phyloP scores from a whole-genome alignment of 2,329 filamentous ascomycete species.

The Sphaceloma murrayae region DNA sequence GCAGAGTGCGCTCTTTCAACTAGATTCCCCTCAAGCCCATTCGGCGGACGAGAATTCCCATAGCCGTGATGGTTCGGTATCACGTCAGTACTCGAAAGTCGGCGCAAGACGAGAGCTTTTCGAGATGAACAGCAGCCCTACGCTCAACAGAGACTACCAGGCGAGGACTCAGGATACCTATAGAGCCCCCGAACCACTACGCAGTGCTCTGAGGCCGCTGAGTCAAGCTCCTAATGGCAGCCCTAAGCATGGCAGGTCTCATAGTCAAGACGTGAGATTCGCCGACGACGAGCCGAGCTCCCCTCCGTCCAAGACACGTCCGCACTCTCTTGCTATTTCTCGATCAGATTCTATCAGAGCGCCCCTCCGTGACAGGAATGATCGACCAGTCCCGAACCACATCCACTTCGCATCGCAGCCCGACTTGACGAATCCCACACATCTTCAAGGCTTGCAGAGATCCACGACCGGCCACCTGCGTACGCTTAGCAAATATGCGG shows the following conservation, averaged over 20 bases:
- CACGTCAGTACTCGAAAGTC: constrained; percentile 11
- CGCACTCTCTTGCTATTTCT: constrained; percentile 26
- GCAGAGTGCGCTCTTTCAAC: constrained; percentile 13
- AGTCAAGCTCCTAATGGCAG: constrained; percentile 18
- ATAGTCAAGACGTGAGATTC: constrained; percentile 20
- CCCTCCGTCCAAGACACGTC: constrained; percentile 23
- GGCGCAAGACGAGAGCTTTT: constrained; percentile 15
- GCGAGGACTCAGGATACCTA: background rate
- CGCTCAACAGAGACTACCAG: constrained; percentile 1
- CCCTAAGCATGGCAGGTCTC: constrained; percentile 16
- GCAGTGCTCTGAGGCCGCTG: constrained; percentile 18
- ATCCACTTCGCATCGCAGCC: constrained; percentile 28
- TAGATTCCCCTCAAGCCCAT: background rate
- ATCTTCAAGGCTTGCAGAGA: constrained; percentile 71
- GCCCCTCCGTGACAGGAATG: constrained; percentile 26
- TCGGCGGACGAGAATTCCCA: constrained; percentile 8
- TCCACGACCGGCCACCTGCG: constrained; percentile 86
- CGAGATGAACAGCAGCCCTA: constrained; percentile 14
- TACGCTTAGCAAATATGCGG: constrained; percentile 72
- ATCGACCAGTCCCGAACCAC: constrained; percentile 21
- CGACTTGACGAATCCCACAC: constrained; percentile 42
- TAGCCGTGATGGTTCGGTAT: constrained; percentile 1
- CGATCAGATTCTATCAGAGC: constrained; percentile 31
- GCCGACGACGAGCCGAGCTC: constrained; percentile 20
- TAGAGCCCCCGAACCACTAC: constrained; percentile 17